Base-by-base conservation (phyloP, 2,329 filamentous ascomycete species). In the Epichloe glyceriae region DNA sequence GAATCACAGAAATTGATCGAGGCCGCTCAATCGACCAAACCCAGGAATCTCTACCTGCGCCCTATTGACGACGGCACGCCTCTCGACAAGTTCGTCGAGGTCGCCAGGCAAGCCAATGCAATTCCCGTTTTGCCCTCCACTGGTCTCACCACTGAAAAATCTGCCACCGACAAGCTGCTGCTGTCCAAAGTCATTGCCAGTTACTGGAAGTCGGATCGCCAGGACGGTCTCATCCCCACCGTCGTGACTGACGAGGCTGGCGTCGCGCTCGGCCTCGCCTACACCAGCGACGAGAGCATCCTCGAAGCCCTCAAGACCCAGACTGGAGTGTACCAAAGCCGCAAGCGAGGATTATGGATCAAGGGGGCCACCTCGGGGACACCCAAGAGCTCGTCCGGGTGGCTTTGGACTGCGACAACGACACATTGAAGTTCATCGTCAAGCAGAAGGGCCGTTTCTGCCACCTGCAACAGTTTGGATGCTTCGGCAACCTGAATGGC, bases 301-400 rank as follows among this genome's bases (percentile, higher is more conserved):
- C 75, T 82, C 8, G 91, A 95, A 70, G 91, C 91, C 38, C 65
- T 98, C 54, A 80, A 80, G 61, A 95, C 88, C 5, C 73, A 76
- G 59, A 74, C 73, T 0, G 90, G 93, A 34, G 91, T 97, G 38
- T 98, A 98, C 66, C 89, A 96, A 69, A 97, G 91, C 71, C 79
- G 93, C 49, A 97, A 96, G 73, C 80, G 93, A 43, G 93, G 93
- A 0, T 70, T 98, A 30, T 98, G 93, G 93, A 85, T 95, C 68
- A 98, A 98, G 72, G 93, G 93, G 5, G 87, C 90, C 49, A 93
- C 86, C 8, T 97, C 91, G 50, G 93, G 14, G 90, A 97, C 65
- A 88, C 87, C 12, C 93, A 98, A 67, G 83, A 96, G 66, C 75
- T 98, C 47, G 74, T 97, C 20, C 82, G 82, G 52, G 78, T 98